Evolutionary conservation across 2,329 filamentous ascomycete genomes (phyloP), one percentile per base, ranked within the genome.

Genomic region (Hypoxylon sp.): DNA sequence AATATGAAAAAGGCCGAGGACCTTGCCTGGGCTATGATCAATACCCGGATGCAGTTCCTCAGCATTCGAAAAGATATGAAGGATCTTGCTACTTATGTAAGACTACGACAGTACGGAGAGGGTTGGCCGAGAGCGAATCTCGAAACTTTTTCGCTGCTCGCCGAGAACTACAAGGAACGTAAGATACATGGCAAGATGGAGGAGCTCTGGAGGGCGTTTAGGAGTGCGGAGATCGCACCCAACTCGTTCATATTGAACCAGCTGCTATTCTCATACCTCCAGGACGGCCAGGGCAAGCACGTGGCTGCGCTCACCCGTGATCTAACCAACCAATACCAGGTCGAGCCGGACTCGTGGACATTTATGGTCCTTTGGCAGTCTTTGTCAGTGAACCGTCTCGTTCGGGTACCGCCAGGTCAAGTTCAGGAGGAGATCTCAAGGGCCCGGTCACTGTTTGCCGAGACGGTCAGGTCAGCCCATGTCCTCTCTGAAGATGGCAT

Each of bases 181-280:
- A 79, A 82, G 13, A 79, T 88, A 15, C 81, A 86, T 31, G 71
- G 76, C 11, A 81, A 81, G 53, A 80, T 91, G 47, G 76, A 83
- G 43, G 77, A 81, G 48, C 77, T 94, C 3, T 87, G 86, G 73
- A 78, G 83, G 26, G 84, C 85, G 1, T 86, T 91, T 61, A 76
- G 79, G 11, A 77, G 83, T 40, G 84, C 88, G 11, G 82, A 88
- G 61, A 86, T 94, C 59, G 80, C 78, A 50, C 83, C 88, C 1
- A 88, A 91, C 68, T 84, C 86, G 7, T 90, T 88, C 72, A 89
- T 93, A 75, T 85, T 93, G 80, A 95, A 94, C 73, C 88, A 92
- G 69, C 77, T 93, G 18, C 82, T 95, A 21, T 85, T 86, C 58
- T 85, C 86, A 5, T 83, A 88, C 60, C 80, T 89, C 42, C 83